These are phyloP conservation scores for Xylaria sp. DNA, from an alignment of 2,329 filamentous ascomycete genomes.

Conservation along the genomic window DNA sequence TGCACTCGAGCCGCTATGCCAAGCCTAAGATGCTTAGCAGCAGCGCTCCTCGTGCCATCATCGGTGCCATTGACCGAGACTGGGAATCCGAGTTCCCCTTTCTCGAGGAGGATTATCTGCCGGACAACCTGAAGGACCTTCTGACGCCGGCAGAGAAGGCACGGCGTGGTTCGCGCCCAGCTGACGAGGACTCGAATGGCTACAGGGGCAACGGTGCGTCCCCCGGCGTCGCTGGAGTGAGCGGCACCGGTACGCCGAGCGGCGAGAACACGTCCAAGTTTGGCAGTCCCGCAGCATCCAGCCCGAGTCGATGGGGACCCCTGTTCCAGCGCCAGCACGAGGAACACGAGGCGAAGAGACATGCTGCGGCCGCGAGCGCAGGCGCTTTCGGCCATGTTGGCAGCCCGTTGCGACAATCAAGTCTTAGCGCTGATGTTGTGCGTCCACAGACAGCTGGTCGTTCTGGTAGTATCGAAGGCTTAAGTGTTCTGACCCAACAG, in stretches of 20 bases:
- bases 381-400: slow-evolving; percentile 67
- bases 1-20: slow-evolving; percentile 69
- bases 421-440: slow-evolving; percentile 58
- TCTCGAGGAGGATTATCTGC: slow-evolving; percentile 83
- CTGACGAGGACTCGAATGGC: slow-evolving; percentile 53
- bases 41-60: slow-evolving; percentile 67
- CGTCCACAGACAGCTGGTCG: slow-evolving; percentile 47
- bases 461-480: slow-evolving; percentile 50
- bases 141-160: slow-evolving; percentile 70
- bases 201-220: slow-evolving; percentile 39
- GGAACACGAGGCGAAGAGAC: slow-evolving; percentile 55
- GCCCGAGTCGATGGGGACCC: slow-evolving; percentile 64
- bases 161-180: slow-evolving; percentile 60
- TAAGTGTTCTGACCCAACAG: slow-evolving; percentile 64
- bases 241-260: slow-evolving; percentile 43
- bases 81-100: slow-evolving; percentile 75
- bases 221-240: slow-evolving; percentile 40
- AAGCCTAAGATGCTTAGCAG: slow-evolving; percentile 71
- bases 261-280: slow-evolving; percentile 57
- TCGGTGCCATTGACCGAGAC: slow-evolving; percentile 64
- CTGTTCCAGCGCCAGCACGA: slow-evolving; percentile 63
- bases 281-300: slow-evolving; percentile 62
- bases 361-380: slow-evolving; percentile 47
- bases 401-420: slow-evolving; percentile 66
- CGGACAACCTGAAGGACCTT: slow-evolving; percentile 68